A percentile compares a stretch with the other conserved stretches of the same genome.
phyloP scores from a whole-genome alignment of 2,329 filamentous ascomycete genomes.

The Botrytis fragariae region DNA sequence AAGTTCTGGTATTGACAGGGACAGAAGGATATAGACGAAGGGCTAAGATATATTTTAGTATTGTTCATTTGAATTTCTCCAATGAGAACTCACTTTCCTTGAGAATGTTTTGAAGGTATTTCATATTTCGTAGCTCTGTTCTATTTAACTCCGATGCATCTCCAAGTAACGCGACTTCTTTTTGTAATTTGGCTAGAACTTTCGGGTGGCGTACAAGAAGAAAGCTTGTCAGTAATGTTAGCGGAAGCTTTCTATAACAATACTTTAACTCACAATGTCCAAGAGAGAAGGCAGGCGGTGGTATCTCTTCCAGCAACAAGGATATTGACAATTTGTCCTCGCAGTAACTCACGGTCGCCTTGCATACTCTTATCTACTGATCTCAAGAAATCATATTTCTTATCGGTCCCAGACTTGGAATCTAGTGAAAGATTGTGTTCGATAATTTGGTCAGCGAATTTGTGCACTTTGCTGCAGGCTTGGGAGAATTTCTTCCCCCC shows the following conservation, averaged over 20 bases:
- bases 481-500: background rate
- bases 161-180: background rate
- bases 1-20: conserved; percentile 49
- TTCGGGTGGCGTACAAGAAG: conserved; percentile 25
- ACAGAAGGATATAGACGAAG: conserved; percentile 31
- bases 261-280: conserved; percentile 33
- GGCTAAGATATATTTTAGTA: background rate
- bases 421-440: conserved; percentile 1
- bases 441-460: conserved; percentile 1
- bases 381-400: conserved; percentile 40
- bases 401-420: background rate
- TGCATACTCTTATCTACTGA: no score
- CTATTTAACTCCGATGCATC: background rate
- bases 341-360: conserved; percentile 29
- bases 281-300: conserved; percentile 43
- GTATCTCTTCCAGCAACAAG: conserved; percentile 45
- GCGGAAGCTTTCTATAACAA: background rate
- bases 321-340: conserved; percentile 38
- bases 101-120: conserved; percentile 16
- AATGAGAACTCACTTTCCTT: conserved; percentile 13
- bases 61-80: background rate
- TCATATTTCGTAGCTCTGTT: conserved; percentile 5
- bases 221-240: background rate
- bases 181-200: conserved; percentile 17
- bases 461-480: background rate